These are phyloP conservation scores for Amyloporia xantha DNA, from an alignment of 768 basidiomycete genomes.

Conservation along the genomic window DNA sequence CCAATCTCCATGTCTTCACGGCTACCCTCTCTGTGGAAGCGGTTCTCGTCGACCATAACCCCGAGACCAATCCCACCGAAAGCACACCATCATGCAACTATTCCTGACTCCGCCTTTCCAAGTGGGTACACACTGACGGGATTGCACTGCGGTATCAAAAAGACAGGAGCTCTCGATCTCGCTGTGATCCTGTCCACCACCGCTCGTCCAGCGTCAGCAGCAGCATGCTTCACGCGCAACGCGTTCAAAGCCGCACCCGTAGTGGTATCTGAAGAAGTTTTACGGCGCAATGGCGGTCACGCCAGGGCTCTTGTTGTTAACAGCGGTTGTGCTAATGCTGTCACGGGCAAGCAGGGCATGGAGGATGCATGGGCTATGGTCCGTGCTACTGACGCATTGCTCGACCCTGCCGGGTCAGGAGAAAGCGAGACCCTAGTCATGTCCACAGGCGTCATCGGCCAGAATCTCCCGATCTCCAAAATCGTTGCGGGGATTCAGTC, in stretches of 20 bases:
- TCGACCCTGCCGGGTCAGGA: conserved; percentile 23
- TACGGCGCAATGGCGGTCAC: conserved; percentile 57
- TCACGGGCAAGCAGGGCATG: conserved; percentile 86
- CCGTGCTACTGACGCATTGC: conserved; percentile 61
- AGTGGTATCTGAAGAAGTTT: conserved; percentile 72
- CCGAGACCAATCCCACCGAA: conserved; percentile 59
- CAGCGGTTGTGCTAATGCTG: conserved; percentile 96
- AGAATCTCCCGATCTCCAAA: conserved; percentile 81
- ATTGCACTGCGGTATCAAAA: conserved; percentile 80
- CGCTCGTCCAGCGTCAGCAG: conserved; percentile 66
- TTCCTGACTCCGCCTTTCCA: conserved; percentile 63
- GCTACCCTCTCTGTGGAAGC: conserved; percentile 34
- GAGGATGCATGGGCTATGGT: conserved; percentile 92
- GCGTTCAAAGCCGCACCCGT: conserved; percentile 97
- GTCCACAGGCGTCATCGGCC: conserved; percentile 98
- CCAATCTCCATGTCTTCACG: conserved; percentile 6
- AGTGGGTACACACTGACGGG: conserved; percentile 70
- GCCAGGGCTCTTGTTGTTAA: conserved; percentile 88
- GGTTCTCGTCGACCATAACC: conserved; percentile 50
- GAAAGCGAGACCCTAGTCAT: conserved; percentile 76
- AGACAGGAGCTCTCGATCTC: conserved; percentile 61
- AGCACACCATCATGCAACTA: conserved; percentile 47
- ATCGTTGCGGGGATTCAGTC: conserved; percentile 69
- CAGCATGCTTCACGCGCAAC: conserved; percentile 92
- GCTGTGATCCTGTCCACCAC: conserved; percentile 81